Evolutionary conservation across 495 filamentous ascomycete species (phyloP).

Genomic region (Xylaria sp.): DNA sequence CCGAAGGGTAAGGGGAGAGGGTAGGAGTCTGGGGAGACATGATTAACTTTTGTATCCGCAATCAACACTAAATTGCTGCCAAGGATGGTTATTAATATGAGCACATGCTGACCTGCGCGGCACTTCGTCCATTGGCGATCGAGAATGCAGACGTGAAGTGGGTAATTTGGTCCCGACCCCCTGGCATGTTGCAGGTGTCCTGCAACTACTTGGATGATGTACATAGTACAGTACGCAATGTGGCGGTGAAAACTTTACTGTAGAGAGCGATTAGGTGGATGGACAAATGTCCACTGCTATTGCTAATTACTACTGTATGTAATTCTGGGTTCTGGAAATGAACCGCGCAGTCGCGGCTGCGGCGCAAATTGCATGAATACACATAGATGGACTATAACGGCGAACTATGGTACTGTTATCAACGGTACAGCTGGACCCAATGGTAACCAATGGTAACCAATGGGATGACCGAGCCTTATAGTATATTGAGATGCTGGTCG

Average conservation of each 20-base stretch:
- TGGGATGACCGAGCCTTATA: neutral
- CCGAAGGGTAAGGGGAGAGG: constrained; percentile 20
- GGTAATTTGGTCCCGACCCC: constrained; percentile 9
- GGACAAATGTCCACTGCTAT: neutral
- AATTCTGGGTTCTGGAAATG: neutral
- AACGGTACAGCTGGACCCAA: constrained; percentile 2
- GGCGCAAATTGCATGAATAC: neutral
- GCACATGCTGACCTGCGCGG: constrained; percentile 16
- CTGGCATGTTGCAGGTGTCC: constrained; percentile 9
- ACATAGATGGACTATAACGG: neutral
- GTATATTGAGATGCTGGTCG: neutral
- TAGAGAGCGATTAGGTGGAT: neutral
- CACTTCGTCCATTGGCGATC: constrained; percentile 14
- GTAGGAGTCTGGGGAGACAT: neutral
- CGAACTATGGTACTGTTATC: constrained; percentile 4
- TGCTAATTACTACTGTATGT: constrained; percentile 3
- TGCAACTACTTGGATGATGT: no score
- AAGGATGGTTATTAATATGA: constrained; percentile 6
- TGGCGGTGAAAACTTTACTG: constrained; percentile 19
- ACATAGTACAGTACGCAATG: neutral
- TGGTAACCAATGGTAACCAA: constrained; percentile 23
- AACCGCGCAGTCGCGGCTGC: neutral
- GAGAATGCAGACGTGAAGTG: constrained; percentile 5
- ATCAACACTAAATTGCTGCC: neutral
- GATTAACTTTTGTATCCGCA: neutral